phyloP scores from a whole-genome alignment of 2,329 filamentous ascomycete species.

The Madurella mycetomatis region DNA sequence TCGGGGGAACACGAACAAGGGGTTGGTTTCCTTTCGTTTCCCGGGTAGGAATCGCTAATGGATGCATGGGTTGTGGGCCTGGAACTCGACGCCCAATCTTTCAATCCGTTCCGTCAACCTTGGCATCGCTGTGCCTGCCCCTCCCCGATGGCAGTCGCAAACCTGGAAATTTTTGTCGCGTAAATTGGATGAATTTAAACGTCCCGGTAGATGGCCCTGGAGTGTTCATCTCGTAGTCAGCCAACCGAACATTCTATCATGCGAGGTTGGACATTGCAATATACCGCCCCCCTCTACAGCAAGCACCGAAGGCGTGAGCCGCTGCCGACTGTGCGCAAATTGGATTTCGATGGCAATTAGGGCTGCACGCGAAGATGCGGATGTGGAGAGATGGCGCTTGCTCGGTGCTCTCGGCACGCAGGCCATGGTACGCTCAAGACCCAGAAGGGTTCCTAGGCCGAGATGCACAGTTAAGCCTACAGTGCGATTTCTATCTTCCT shows the following conservation, averaged over 20 bases:
- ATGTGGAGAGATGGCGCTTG: too few relatives aligned
- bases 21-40: constrained; percentile 1
- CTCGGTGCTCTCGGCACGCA: too few relatives aligned
- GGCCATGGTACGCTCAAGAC: too few relatives aligned
- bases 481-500: too few relatives aligned
- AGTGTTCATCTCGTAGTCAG: not conserved
- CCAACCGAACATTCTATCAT: constrained; percentile 4
- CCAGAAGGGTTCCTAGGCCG: too few relatives aligned
- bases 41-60: not conserved
- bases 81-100: constrained; percentile 15
- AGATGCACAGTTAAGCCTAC: too few relatives aligned
- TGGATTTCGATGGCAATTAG: too few relatives aligned
- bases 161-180: not conserved
- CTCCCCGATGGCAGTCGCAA: too few relatives aligned
- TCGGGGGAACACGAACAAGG: not conserved
- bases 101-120: not conserved
- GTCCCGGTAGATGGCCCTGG: not conserved
- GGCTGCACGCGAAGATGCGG: too few relatives aligned
- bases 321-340: too few relatives aligned
- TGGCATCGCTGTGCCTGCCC: not conserved
- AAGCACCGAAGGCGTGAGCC: too few relatives aligned
- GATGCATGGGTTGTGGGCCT: constrained; percentile 6
- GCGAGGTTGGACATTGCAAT: not conserved
- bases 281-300: too few relatives aligned
- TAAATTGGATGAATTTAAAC: constrained; percentile 1